These are phyloP conservation scores for Emergomyces pasteurianus DNA, from an alignment of 2,329 filamentous ascomycete species.

Conservation along the genomic window DNA sequence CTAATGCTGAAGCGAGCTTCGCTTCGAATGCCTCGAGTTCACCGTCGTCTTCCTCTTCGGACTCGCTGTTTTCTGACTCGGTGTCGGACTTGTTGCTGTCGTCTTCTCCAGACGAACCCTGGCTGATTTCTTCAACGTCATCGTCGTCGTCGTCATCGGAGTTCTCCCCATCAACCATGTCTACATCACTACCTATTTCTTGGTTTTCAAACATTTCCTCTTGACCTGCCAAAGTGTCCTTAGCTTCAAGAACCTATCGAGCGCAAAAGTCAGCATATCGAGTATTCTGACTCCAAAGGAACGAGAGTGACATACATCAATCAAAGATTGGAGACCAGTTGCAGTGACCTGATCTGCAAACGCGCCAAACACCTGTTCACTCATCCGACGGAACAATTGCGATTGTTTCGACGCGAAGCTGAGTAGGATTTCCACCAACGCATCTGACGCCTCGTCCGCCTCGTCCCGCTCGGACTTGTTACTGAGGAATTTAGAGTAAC, in stretches of 20 bases:
- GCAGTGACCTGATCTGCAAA: conserved; percentile 66
- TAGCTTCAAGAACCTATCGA: conserved; percentile 58
- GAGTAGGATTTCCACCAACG: conserved; percentile 78
- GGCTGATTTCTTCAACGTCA: conserved; percentile 29
- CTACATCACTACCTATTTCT: conserved; percentile 30
- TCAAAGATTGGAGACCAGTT: conserved; percentile 56
- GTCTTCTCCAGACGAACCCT: conserved; percentile 52
- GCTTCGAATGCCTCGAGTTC: conserved; percentile 19
- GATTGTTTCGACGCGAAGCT: conserved; percentile 80
- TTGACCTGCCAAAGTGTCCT: conserved; percentile 73
- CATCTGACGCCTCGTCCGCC: conserved; percentile 45
- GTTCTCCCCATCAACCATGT: conserved; percentile 21
- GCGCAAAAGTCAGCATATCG: conserved; percentile 26
- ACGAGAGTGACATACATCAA: conserved; percentile 25
- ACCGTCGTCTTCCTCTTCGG: conserved; percentile 15
- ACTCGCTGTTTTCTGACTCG: conserved; percentile 2
- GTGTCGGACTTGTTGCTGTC: conserved; percentile 40
- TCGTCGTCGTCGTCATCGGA: conserved; percentile 7
- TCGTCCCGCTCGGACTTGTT: conserved; percentile 42
- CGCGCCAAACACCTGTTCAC: conserved; percentile 74
- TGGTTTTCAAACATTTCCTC: conserved; percentile 71
- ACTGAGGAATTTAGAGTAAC: conserved; percentile 51
- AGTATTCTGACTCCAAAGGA: not conserved
- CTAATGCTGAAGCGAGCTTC: conserved; percentile 65
- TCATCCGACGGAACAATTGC: conserved; percentile 70